These are phyloP conservation scores for Penicillium longicatenatum DNA, from an alignment of 495 filamentous ascomycete genomes.

Conservation along the genomic window DNA sequence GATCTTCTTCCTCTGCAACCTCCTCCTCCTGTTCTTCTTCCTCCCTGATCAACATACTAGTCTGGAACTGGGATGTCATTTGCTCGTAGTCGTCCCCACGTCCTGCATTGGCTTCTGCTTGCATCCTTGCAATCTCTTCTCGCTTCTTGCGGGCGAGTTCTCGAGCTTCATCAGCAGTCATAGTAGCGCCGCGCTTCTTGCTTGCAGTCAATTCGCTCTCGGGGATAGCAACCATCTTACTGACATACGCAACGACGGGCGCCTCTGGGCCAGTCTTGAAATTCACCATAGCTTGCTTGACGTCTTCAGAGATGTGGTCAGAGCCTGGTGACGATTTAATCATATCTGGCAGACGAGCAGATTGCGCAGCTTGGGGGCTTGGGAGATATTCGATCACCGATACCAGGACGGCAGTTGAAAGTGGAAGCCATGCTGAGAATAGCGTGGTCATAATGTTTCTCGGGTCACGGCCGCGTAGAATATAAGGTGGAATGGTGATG, in stretches of 20 bases:
- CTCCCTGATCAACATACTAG: conserved; percentile 50
- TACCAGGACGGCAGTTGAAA: conserved; percentile 90
- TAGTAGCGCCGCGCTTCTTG: conserved; percentile 61
- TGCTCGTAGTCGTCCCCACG: conserved; percentile 41
- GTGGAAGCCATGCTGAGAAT: conserved; percentile 86
- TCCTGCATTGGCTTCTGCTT: conserved; percentile 56
- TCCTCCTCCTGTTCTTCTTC: conserved; percentile 37
- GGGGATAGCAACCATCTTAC: conserved; percentile 96
- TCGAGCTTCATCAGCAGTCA: conserved; percentile 86
- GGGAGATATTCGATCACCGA: conserved; percentile 93
- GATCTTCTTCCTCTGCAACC: conserved; percentile 57
- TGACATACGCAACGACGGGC: conserved; percentile 92
- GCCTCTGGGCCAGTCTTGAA: conserved; percentile 69
- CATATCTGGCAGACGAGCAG: conserved; percentile 74
- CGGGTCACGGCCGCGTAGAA: conserved; percentile 83
- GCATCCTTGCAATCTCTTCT: conserved; percentile 78
- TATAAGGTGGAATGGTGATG: conserved; percentile 78
- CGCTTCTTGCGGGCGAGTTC: conserved; percentile 87
- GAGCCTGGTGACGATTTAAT: conserved; percentile 81
- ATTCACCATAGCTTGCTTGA: conserved; percentile 77
- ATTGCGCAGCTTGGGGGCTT: conserved; percentile 81
- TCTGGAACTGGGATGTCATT: conserved; percentile 58
- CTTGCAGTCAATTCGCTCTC: conserved; percentile 88
- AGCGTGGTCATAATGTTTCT: conserved; percentile 80
- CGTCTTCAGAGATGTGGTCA: conserved; percentile 61